A percentile compares a stretch with the other conserved stretches of the same genome.
phyloP scores from a whole-genome alignment of 345 rosid genomes.

The Corymbia maculata region DNA sequence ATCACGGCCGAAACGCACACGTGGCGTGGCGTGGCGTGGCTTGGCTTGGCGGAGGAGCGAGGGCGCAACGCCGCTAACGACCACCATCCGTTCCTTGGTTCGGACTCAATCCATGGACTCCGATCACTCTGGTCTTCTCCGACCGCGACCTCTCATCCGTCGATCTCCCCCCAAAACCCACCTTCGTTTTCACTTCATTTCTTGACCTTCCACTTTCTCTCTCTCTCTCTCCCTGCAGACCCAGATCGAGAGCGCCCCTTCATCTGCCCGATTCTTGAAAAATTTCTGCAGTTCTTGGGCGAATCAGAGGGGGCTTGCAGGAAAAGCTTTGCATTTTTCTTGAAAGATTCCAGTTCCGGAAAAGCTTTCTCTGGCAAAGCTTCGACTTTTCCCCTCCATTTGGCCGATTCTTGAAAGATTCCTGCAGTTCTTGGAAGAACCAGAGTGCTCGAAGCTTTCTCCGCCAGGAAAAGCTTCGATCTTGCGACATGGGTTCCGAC shows the following conservation, averaged over 20 bases:
- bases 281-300: too few species aligned
- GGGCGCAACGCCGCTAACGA: not conserved
- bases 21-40: not conserved
- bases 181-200: not conserved
- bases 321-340: not conserved
- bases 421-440: not conserved
- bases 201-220: not conserved
- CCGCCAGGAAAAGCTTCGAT: not conserved
- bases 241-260: not conserved
- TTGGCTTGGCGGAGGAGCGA: not conserved
- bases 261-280: not conserved
- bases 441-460: not conserved
- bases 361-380: too few species aligned
- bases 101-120: not conserved
- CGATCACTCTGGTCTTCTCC: not conserved
- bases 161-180: not conserved
- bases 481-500: conserved; percentile 26
- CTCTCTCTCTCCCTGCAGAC: not conserved
- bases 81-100: not conserved
- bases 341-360: too few species aligned
- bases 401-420: not conserved
- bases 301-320: not conserved
- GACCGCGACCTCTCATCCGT: not conserved
- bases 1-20: not conserved
- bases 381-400: not conserved